Evolutionary conservation across 2,329 filamentous ascomycete genomes (phyloP).

Genomic region (Epicoccum sorghinum): DNA sequence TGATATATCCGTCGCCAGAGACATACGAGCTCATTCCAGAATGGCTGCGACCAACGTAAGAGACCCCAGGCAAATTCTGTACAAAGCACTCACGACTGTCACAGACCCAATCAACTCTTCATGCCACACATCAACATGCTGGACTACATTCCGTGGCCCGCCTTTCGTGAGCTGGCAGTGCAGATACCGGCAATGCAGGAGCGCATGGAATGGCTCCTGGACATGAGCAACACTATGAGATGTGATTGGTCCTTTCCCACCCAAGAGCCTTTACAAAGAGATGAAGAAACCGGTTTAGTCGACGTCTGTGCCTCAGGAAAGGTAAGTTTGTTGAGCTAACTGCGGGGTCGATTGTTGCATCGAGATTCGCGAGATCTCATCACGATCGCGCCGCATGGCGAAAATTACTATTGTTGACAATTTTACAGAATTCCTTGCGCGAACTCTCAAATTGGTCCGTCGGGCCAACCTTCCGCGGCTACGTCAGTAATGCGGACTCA

Average conservation of each 20-base stretch:
- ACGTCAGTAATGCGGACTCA: constrained; percentile 32
- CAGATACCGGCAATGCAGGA: constrained; percentile 35
- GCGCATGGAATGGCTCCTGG: constrained; percentile 33
- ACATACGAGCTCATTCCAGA: constrained; percentile 32
- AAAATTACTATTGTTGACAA: not conserved
- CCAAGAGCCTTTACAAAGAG: constrained; percentile 15
- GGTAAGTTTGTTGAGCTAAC: constrained; percentile 5
- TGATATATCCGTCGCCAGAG: constrained; percentile 31
- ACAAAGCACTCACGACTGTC: not conserved
- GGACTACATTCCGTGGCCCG: constrained; percentile 32
- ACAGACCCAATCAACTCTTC: constrained; percentile 32
- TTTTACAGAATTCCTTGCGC: constrained; percentile 8
- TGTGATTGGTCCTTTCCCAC: constrained; percentile 27
- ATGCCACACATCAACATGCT: constrained; percentile 34
- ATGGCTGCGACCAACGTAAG: constrained; percentile 33
- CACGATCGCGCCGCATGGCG: not conserved
- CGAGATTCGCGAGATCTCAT: not conserved
- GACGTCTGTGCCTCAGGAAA: constrained; percentile 26
- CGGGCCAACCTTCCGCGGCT: constrained; percentile 30
- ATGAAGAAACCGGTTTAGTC: constrained; percentile 20
- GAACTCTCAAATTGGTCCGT: constrained; percentile 29
- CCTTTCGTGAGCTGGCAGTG: constrained; percentile 31
- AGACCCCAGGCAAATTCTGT: not conserved
- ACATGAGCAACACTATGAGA: constrained; percentile 23
- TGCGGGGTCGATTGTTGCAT: not conserved